Evolutionary conservation across 345 rosid species (phyloP), one percentile per base, ranked within the genome.

Genomic region (Carallia pectinifolia): DNA sequence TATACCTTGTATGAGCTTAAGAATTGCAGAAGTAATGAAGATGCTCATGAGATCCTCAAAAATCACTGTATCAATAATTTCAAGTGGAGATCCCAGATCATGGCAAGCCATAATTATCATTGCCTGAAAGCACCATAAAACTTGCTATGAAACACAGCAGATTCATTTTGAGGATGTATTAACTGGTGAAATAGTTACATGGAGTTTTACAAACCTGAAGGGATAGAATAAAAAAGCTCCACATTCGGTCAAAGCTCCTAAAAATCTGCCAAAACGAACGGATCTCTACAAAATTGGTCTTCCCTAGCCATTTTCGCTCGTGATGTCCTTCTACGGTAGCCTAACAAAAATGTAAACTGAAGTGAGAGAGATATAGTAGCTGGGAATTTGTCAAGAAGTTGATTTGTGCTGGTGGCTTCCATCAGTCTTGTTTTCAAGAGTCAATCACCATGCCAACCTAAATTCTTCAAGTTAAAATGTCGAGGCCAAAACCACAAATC

Each of bases 221-320:
- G 66, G 95, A 84, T 83, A 94, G 66, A 75, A 94, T 85, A 83
- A 87, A 91, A 85, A 91, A 90, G 72, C 83, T 86, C 98, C 98
- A 94, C 96, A 91, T 88, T 80, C 98, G 84, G 75, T 90, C 97
- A 82, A 94, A 94, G 85, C 98, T 91, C 79, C 98, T 81, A 76
- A 89, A 94, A 71, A 94, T 86, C 76, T 94, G 98, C 98, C 97
- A 94, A 77, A 94, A 88, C 30, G 98, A 90, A 70, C 90, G 98
- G 48, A 79, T 86, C 88, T 94, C 98, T 60, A 88, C 93, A 84
- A 89, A 94, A 75, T 94, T 89, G 71, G 89, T 87, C 87, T 94
- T 91, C 71, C 97, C 97, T 50, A 88, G 67, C 98, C 98, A 91
- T 69, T 77, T 87, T 77, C 65, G 65, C 75, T 83, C 78, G 23